Evolutionary conservation across 768 basidiomycete species (phyloP).

Genomic region (Antrodiella citrinella): DNA sequence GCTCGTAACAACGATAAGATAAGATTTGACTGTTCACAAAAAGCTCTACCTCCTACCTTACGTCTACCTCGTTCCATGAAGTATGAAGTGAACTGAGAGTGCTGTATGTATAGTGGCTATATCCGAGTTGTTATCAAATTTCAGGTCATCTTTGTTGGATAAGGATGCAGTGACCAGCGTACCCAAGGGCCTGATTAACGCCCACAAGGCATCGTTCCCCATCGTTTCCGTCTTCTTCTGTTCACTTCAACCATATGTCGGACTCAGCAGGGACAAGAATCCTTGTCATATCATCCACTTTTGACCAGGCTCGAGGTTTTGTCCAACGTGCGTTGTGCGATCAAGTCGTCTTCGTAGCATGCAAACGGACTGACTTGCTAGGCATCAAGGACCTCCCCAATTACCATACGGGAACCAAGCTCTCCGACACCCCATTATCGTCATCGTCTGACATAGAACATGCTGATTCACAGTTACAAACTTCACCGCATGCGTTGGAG

Average conservation of each 20-base stretch:
- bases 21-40: no score
- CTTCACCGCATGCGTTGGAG: not conserved
- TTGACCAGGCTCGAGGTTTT: constrained; percentile 15
- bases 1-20: no score
- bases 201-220: no score
- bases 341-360: not conserved
- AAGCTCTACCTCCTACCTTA: no score
- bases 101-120: no score
- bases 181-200: no score
- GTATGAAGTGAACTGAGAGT: no score
- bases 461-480: not conserved
- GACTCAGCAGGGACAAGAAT: constrained; percentile 12
- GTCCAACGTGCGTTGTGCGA: constrained; percentile 19
- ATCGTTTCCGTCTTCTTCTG: no score
- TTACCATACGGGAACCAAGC: not conserved
- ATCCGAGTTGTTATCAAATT: no score
- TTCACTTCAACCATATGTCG: constrained; percentile 4
- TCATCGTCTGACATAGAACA: constrained; percentile 4
- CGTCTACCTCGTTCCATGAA: no score
- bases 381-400: not conserved
- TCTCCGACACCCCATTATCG: constrained; percentile 3
- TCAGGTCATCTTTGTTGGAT: no score
- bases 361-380: not conserved
- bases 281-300: constrained; percentile 18
- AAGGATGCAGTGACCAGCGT: no score